Evolutionary conservation across 495 filamentous ascomycete genomes (phyloP), one percentile per base, ranked within the genome.

Genomic region (Aspergillus nanangensis): DNA sequence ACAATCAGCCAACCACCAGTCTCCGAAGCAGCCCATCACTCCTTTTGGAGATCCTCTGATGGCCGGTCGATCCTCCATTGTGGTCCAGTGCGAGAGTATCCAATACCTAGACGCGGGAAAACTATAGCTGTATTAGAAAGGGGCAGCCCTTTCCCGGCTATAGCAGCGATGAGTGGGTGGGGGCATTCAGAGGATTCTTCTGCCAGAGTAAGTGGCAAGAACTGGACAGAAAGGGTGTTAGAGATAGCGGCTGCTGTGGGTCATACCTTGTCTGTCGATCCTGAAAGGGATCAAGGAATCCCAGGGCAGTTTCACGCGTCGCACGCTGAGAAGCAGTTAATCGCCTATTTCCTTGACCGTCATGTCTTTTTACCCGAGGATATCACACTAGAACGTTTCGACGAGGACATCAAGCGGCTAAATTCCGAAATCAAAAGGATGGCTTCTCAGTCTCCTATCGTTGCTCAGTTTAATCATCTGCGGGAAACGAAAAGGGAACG

Each of bases 281-380:
- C n/a, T n/a, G 3, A 1, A 11, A 24, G 31, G 21, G 48, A 56
- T 44, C 44, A 41, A 15, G 52, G 34, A 41, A 41, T 20, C 36
- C 15, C 7, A 1, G 48, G 52, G 11, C 39, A 35, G 39, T 56
- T 34, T 41, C 22, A 45, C 27, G 44, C 52, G 31, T 56, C 38
- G n/a, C 46, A 54, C 34, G 46, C 46, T 14, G 51, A 54, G 36
- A 54, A 54, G 41, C 46, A 54, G 29, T 29, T 43, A 11, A 49
- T 54, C 11, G 51, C 51, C 37, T 54, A 49, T 21, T 50, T 54
- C 23, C 24, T 54, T n/a, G 41, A 50, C 24, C 36, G 43, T n/a
- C 51, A 54, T 50, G 36, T 50, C 38, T 54, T 54, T 20, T 31
- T 53, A 5, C 50, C 39, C 42, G 38, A 38, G 36, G 46, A 49